Conservation (phyloP, 805 yeast genomes). For the Nakazawaea sp. region DNA sequence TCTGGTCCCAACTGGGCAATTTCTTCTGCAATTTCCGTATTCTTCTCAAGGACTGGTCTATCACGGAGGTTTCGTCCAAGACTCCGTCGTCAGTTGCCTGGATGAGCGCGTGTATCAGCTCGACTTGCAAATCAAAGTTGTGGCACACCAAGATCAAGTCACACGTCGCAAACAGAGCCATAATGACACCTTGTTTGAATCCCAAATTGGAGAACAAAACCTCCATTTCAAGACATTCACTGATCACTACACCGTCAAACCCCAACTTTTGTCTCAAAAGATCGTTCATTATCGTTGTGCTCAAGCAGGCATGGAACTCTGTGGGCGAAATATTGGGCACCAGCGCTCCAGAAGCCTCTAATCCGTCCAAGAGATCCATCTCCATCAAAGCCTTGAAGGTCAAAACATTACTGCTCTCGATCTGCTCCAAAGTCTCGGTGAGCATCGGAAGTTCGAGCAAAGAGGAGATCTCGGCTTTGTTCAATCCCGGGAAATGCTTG, state of each 20-base stretch:
- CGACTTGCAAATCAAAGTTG: conserved; percentile 44
- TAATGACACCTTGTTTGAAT: conserved; percentile 56
- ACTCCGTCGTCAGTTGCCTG: conserved; percentile 26
- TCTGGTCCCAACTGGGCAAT: conserved; percentile 37
- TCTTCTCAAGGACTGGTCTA: conserved; percentile 32
- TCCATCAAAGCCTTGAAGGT: conserved; percentile 45
- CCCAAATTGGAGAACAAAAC: conserved; percentile 58
- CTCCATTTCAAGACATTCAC: conserved; percentile 60
- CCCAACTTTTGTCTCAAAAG: conserved; percentile 42
- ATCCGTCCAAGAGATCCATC: conserved; percentile 39
- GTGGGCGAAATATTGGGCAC: conserved; percentile 54
- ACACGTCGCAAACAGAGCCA: conserved; percentile 60
- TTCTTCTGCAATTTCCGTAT: conserved; percentile 35
- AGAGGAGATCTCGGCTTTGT: conserved; percentile 53
- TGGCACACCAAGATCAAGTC: conserved; percentile 60
- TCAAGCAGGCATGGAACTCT: conserved; percentile 57
- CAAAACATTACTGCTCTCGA: conserved; percentile 39
- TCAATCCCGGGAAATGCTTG: conserved; percentile 64
- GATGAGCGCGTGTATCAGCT: conserved; percentile 39
- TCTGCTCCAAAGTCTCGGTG: conserved; percentile 45
- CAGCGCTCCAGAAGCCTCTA: conserved; percentile 59
- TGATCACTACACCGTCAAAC: conserved; percentile 49
- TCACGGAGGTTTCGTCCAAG: conserved; percentile 30
- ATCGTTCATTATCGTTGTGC: conserved; percentile 44
- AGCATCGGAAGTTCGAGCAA: conserved; percentile 53